phyloP scores from a whole-genome alignment of 352 stramenopile species.

The Pythium grandisporangium region DNA sequence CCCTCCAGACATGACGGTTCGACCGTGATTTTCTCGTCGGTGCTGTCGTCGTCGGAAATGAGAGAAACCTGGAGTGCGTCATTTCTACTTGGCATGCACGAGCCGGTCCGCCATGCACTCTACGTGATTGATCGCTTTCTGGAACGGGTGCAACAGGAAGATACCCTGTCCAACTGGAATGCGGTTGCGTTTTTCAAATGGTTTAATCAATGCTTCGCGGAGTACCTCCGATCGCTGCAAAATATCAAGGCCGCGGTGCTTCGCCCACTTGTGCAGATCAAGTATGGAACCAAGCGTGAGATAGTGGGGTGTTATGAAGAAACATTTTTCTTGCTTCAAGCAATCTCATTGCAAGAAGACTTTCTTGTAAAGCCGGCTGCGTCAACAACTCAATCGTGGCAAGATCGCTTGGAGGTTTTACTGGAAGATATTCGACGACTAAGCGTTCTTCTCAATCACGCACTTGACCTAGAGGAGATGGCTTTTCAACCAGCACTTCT shows the following conservation, averaged over 20 bases:
- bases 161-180: conserved; percentile 7
- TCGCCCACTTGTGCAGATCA: conserved; percentile 43
- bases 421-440: conserved; percentile 69
- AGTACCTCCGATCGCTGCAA: conserved; percentile 62
- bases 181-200: conserved; percentile 47
- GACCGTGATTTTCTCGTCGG: conserved; percentile 55
- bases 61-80: conserved; percentile 54
- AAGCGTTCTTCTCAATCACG: conserved; percentile 56
- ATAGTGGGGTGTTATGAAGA: conserved; percentile 60
- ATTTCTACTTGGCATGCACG: conserved; percentile 65
- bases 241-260: conserved; percentile 54
- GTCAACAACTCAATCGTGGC: conserved; percentile 35
- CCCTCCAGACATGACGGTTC: conserved; percentile 38
- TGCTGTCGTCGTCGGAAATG: conserved; percentile 41
- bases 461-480: conserved; percentile 60
- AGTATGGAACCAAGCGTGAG: conserved; percentile 40
- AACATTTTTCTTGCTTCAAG: conserved; percentile 50
- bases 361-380: conserved; percentile 33
- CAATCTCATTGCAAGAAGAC: conserved; percentile 46
- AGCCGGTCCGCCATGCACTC: conserved; percentile 70
- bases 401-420: conserved; percentile 27
- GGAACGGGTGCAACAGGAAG: conserved; percentile 35
- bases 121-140: conserved; percentile 80
- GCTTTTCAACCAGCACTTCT: conserved; percentile 45
- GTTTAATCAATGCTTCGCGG: conserved; percentile 71